These are phyloP conservation scores for Albifimbria verrucaria DNA, from an alignment of 2,329 filamentous ascomycete genomes.

Conservation along the genomic window DNA sequence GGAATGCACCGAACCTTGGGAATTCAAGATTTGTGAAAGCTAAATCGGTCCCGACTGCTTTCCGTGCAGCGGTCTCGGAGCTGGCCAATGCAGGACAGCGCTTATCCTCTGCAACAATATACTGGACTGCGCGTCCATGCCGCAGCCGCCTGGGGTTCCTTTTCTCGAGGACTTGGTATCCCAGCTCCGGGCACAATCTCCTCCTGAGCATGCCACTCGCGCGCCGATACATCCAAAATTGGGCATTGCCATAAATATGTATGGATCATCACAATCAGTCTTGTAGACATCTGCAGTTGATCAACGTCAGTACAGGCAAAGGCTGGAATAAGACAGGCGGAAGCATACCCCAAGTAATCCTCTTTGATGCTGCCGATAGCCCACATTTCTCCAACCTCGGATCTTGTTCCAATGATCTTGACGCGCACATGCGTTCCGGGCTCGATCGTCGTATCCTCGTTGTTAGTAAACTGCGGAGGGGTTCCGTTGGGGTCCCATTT, in stretches of 20 bases:
- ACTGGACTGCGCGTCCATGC: too few relatives aligned
- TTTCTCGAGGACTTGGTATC: too few relatives aligned
- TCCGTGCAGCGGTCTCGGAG: not conserved
- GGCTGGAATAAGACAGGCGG: not conserved
- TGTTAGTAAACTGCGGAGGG: constrained; percentile 94
- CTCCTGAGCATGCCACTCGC: too few relatives aligned
- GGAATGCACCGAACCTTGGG: not conserved
- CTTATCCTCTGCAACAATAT: too few relatives aligned
- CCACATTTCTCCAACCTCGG: constrained; percentile 92
- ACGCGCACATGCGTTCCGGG: constrained; percentile 89
- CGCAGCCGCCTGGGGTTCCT: too few relatives aligned
- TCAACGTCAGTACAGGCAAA: constrained; percentile 10
- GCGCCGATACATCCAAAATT: too few relatives aligned
- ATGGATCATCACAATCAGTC: constrained; percentile 14
- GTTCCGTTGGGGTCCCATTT: constrained; percentile 95
- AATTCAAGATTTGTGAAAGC: too few relatives aligned
- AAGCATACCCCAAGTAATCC: constrained; percentile 62
- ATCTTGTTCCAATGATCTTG: constrained; percentile 90
- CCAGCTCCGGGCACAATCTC: too few relatives aligned
- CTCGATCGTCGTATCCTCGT: constrained; percentile 90
- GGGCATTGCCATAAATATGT: not conserved
- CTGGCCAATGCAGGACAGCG: too few relatives aligned
- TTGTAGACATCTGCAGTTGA: constrained; percentile 23
- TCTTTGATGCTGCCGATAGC: constrained; percentile 97
- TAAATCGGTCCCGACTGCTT: too few relatives aligned